Evolutionary conservation across 2,329 filamentous ascomycete species (phyloP), one percentile per base, ranked within the genome.

Genomic region (Penicillium sp.): DNA sequence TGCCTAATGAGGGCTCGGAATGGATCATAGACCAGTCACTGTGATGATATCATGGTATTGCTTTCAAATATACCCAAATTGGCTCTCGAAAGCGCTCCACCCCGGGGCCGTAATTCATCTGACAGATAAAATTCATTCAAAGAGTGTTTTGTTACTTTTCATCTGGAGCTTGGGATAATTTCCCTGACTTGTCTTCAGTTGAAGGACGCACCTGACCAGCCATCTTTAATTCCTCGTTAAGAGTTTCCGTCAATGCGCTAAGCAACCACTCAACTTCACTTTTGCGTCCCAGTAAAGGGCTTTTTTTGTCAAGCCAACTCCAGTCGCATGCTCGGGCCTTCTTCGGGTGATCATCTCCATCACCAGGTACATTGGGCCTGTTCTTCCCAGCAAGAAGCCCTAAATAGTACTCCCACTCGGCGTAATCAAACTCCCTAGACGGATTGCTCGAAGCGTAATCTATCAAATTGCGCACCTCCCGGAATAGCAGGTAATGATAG

Each of bases 371-470:
- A 45, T 10, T 16, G 5, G 50, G 61, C 16, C 21, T 51, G 14
- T 61, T 42, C 32, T 76, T 71, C 34, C 78, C 74, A 2, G 75
- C 77, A 40, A 81, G 71, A 1, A 82, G 71, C 43, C 69, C 72
- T 8, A 82, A 67, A 54, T 75, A 82, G 58, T 79, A 80, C 34
- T 75, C 74, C 79, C 79, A 82, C 60, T 77, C 73, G 5, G 70
- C 63, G 45, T 76, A 77, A 10, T 64, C 65, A 45, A 76, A 77
- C 50, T 67, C 63, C 50, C 73, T 75, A 1, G 68, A 60, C 2
- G 67, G 63, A 31, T 64, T 60, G 8, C 61, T 64, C 13, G 67
- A 63, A 6, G 73, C 52, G 44, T 76, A 70, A 7, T 67, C 56
- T 48, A 76, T 70, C 50, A 78, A 66, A 46, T 71, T 73, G 13